phyloP scores from a whole-genome alignment of 306 rosid species.

The Hippophae gyantsensis region DNA sequence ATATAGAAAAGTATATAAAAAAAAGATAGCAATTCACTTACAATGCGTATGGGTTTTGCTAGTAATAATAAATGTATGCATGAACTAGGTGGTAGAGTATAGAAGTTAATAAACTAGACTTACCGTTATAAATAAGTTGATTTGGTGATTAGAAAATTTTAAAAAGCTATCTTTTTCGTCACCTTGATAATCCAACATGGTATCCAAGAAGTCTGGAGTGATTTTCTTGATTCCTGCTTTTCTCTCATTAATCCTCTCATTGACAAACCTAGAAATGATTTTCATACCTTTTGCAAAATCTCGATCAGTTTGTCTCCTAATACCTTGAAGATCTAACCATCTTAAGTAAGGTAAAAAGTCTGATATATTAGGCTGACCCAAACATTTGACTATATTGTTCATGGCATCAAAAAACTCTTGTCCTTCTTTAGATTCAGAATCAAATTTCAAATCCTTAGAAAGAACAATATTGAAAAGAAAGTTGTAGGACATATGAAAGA shows the following conservation, averaged over 20 bases:
- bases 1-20: no score
- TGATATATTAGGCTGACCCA: conserved; percentile 24
- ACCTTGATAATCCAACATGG: conserved; percentile 30
- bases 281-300: conserved; percentile 24
- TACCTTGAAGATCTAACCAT: no score
- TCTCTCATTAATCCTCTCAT: conserved; percentile 21
- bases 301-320: conserved; percentile 1
- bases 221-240: not conserved
- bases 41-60: no score
- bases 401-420: conserved; percentile 31
- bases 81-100: no score
- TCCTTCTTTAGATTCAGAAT: conserved; percentile 25
- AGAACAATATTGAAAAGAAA: conserved; percentile 39
- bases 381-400: conserved; percentile 23
- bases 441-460: conserved; percentile 29
- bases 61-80: no score
- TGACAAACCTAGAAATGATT: conserved; percentile 27
- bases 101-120: no score
- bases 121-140: conserved; percentile 45
- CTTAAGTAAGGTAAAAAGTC: no score
- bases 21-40: no score
- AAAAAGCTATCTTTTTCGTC: conserved; percentile 15
- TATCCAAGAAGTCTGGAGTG: conserved; percentile 34
- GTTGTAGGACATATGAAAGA: conserved; percentile 38
- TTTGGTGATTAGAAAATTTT: conserved; percentile 25